Conservation (phyloP, 306 rosid genomes). For the Lathyrus tuberosus region DNA sequence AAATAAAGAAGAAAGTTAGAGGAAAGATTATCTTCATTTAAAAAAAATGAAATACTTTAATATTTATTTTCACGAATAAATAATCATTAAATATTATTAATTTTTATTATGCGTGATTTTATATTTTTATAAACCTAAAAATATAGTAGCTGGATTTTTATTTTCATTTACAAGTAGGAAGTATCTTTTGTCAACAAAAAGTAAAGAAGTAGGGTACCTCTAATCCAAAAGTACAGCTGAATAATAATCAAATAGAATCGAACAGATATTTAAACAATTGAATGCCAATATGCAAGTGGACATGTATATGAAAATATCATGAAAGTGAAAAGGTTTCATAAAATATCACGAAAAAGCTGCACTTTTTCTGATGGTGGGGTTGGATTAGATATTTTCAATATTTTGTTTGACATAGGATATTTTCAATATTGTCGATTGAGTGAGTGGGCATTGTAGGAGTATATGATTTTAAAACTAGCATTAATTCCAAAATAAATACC, state of each 20-base stretch:
- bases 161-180: too few species aligned
- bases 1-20: too few species aligned
- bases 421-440: conserved; percentile 23
- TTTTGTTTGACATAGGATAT: conserved; percentile 1
- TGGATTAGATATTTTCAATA: conserved; percentile 27
- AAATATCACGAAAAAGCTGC: background rate
- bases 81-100: too few species aligned
- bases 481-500: background rate
- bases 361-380: conserved; percentile 40
- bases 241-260: background rate
- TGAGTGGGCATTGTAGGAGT: conserved; percentile 19
- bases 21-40: too few species aligned
- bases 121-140: too few species aligned
- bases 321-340: background rate
- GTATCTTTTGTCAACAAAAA: background rate
- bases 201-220: background rate
- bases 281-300: conserved; percentile 18
- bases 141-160: too few species aligned
- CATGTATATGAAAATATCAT: conserved; percentile 2
- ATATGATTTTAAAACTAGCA: conserved; percentile 1
- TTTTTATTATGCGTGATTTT: too few species aligned
- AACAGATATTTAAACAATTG: background rate
- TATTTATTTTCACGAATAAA: too few species aligned
- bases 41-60: too few species aligned
- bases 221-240: background rate